phyloP scores from a whole-genome alignment of 2,329 filamentous ascomycete genomes.

The Beauveria varroae region DNA sequence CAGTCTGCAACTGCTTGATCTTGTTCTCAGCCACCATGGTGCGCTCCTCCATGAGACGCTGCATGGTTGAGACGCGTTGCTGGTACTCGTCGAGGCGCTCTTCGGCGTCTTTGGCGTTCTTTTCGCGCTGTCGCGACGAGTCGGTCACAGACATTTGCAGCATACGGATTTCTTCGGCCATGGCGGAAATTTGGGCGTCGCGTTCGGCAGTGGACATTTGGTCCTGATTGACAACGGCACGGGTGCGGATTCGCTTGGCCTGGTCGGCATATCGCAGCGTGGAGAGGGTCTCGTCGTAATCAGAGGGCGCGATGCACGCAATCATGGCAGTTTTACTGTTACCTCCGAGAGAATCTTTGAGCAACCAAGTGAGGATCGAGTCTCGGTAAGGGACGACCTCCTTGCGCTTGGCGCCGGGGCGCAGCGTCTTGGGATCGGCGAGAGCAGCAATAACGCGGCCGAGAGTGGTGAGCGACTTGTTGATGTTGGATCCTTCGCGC shows the following conservation, averaged over 20 bases:
- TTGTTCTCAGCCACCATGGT: constrained; percentile 87
- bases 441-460: constrained; percentile 93
- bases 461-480: constrained; percentile 93
- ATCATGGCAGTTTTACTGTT: constrained; percentile 99
- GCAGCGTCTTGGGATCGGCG: constrained; percentile 57
- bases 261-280: constrained; percentile 96
- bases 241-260: constrained; percentile 92
- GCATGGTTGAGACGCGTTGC: constrained; percentile 79
- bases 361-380: constrained; percentile 73
- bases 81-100: constrained; percentile 93
- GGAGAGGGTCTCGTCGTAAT: constrained; percentile 95
- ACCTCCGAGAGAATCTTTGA: constrained; percentile 91
- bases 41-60: constrained; percentile 92
- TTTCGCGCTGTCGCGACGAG: constrained; percentile 54
- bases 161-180: constrained; percentile 87
- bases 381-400: constrained; percentile 86
- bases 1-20: constrained; percentile 78
- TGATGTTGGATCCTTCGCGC: constrained; percentile 95
- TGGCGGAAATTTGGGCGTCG: constrained; percentile 86
- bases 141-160: constrained; percentile 72
- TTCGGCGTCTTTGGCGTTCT: constrained; percentile 69
- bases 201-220: constrained; percentile 86
- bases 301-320: constrained; percentile 87
- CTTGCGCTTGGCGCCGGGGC: constrained; percentile 44
- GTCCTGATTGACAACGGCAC: constrained; percentile 92